phyloP scores from a whole-genome alignment of 345 rosid genomes.

The Reutealis trisperma region DNA sequence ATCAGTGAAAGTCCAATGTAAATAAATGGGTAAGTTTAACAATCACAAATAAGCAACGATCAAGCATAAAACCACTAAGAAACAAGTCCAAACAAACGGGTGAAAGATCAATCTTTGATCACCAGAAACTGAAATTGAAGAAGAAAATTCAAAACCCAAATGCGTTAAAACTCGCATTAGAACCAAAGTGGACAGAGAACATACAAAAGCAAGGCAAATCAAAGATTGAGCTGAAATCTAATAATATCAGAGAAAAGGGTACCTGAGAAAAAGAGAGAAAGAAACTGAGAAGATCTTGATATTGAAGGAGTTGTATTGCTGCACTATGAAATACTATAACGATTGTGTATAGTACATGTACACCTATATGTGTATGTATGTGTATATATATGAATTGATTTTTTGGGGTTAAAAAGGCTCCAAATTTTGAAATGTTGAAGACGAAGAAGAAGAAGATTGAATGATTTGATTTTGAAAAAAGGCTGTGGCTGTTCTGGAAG shows the following conservation, averaged over 20 bases:
- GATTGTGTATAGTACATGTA: not conserved
- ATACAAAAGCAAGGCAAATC: not conserved
- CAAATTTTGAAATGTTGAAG: constrained; percentile 15
- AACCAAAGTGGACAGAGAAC: not conserved
- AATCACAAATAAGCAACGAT: constrained; percentile 8
- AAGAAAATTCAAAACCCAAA: not conserved
- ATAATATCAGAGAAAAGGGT: constrained; percentile 12
- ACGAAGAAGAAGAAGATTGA: not conserved
- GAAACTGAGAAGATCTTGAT: constrained; percentile 13
- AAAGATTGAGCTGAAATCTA: constrained; percentile 5
- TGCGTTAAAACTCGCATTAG: not conserved
- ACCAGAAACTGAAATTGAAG: not conserved
- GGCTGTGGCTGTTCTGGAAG: constrained; percentile 4
- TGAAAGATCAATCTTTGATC: constrained; percentile 4
- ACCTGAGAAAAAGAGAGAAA: constrained; percentile 13
- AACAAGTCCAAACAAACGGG: constrained; percentile 2
- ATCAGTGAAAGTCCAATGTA: not conserved
- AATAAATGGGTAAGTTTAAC: not conserved
- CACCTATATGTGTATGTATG: not conserved
- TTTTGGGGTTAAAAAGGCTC: not conserved
- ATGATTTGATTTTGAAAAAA: constrained; percentile 12
- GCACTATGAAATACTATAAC: not conserved
- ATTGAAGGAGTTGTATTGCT: not conserved
- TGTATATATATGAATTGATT: not conserved
- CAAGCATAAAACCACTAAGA: not conserved